Base-by-base conservation (phyloP, 2,329 filamentous ascomycete genomes). In the Colletotrichum viniferum region DNA sequence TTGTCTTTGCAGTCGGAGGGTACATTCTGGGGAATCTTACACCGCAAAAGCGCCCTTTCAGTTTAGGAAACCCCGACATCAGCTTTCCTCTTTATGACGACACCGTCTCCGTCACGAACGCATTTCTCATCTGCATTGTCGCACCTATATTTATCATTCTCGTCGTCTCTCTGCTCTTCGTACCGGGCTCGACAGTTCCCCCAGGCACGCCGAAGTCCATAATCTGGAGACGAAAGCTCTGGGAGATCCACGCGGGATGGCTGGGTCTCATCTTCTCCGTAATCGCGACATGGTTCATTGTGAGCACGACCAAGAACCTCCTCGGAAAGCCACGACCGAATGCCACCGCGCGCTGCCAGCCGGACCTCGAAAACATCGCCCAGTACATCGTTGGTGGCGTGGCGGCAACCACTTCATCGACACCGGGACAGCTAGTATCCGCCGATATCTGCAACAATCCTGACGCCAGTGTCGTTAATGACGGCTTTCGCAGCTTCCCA, bases 161-260 rank as follows among this genome's bases (percentile, higher is more conserved):
- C 26, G 28, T 94, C 60, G 87, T 94, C 63, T 90, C 90, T 52
- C 82, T 95, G 14, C 73, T 89, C 65, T 84, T 94, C 73, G 90
- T 95, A 0, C 94, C 94, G 0, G 93, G 92, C 3, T 88, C 89
- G 3, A 90, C 90, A 3, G 90, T 90, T 2, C 87, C 88, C 12
- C 84, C 84, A 28, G 86, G 87, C 12, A 90, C 91, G 0, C 89
- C 92, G 3, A 88, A 87, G 77, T 84, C 88, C 9, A 82, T 93
- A 64, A 87, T 94, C 48, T 94, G 93, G 90, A 89, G 89, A 79
- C 88, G 93, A 77, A 96, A 95, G 83, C 81, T 96, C 2, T 96
- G 95, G 94, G 94, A 96, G 82, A 92, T 92, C 83, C 94, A 96
- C 80, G 91, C 90, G 2, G 94, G 93, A 67, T 94, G 93, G 91